phyloP scores from a whole-genome alignment of 176 grass and related monocot genomes.

The Oryza australiensis region DNA sequence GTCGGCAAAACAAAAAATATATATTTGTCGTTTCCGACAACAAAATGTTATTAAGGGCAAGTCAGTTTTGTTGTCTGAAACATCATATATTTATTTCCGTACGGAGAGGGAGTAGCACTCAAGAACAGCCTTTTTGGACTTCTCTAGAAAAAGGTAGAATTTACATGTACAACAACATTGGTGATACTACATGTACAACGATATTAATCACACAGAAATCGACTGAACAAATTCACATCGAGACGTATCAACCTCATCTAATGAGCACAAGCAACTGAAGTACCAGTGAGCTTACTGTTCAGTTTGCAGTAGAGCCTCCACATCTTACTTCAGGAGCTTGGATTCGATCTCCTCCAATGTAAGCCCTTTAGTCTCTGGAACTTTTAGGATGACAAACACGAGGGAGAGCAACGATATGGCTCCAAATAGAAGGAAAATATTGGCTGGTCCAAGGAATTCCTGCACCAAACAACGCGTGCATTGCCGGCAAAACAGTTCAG shows the following conservation, averaged over 20 bases:
- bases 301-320: not conserved
- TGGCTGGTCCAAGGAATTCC: conserved; percentile 79
- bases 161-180: not conserved
- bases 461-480: conserved; percentile 18
- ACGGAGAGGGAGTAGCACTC: no score
- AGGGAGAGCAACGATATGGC: conserved; percentile 79
- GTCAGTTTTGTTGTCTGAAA: no score
- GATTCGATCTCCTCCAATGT: conserved; percentile 96
- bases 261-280: not conserved
- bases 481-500: not conserved
- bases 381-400: conserved; percentile 65
- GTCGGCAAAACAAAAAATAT: not conserved
- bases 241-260: not conserved
- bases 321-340: conserved; percentile 72
- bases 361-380: conserved; percentile 95
- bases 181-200: conserved; percentile 3
- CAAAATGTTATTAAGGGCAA: no score
- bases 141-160: not conserved
- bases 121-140: not conserved
- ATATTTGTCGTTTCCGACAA: no score
- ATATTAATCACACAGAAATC: conserved; percentile 6
- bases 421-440: conserved; percentile 87
- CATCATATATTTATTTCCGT: no score
- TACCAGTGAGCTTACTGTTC: not conserved
- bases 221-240: conserved; percentile 17